Base-by-base conservation (phyloP, 495 filamentous ascomycete species). In the Rostrohypoxylon terebratum region DNA sequence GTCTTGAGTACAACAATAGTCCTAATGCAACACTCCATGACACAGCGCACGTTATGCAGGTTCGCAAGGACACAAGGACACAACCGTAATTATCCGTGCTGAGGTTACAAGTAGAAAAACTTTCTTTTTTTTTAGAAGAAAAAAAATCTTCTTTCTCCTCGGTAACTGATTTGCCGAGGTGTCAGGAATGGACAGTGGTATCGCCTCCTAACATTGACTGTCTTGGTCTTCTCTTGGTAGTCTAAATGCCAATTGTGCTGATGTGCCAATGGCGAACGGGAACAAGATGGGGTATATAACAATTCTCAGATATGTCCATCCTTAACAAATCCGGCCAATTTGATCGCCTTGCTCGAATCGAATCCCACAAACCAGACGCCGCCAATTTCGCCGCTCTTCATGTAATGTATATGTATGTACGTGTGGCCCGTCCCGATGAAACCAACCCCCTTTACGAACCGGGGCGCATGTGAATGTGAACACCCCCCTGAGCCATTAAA, bases 1-100 rank as follows among this genome's bases (percentile, higher is more conserved):
- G 48, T 48, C 63, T 57, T 58, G 57, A 61, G 57, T 66, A 55
- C 64, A 25, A 59, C 51, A 16, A 31, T 21, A 63, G n/a, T 31
- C 58, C 4, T n/a, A 71, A 28, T 69, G 57, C 57, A 66, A 61
- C 71, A 53, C 66, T 66, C 61, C 66, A 42, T 59, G 47, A 42
- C 25, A 44, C n/a, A 63, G n/a, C 31, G 45, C 11, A 57, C 51
- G 8, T 45, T 42, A 42, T 42, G 47, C 45, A 48, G 28, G 47
- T 28, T 3, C 13, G n/a, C 38, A 42, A n/a, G 38, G 14, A n/a
- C 38, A 42, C 47, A 50, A 53, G 48, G n/a, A 23, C 45, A 68
- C 65, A 73, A 69, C 71, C 71, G 66, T 20, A 73, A 73, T 69
- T 74, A 69, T 57, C 71, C 71, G 71, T 67, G 10, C 40, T 59